A percentile compares a stretch with the other conserved stretches of the same genome.
Evolutionary conservation across 176 grass and related monocot species (phyloP).

Genomic region (Eleusine indica): DNA sequence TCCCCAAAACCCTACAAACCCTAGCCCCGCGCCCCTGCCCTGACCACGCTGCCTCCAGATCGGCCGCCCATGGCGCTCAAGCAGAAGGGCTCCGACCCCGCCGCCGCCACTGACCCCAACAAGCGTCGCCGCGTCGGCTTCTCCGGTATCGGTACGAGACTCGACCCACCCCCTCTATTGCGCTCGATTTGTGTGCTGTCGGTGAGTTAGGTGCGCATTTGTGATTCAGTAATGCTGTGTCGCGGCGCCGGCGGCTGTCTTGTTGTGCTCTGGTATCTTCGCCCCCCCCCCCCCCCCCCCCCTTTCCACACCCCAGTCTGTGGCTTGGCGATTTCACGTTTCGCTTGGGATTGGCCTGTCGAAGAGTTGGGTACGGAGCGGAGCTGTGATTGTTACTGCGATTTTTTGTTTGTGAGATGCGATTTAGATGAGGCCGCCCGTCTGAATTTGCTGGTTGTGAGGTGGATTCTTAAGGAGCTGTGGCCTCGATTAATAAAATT

Average conservation of each 20-base stretch:
- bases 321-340: background rate
- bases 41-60: conserved; percentile 5
- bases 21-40: conserved; percentile 15
- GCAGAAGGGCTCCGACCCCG: conserved; percentile 56
- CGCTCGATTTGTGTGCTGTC: background rate
- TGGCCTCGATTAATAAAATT: no score
- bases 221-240: background rate
- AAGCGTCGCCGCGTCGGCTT: conserved; percentile 93
- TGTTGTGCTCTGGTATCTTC: background rate
- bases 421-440: background rate
- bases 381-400: background rate
- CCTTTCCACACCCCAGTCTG: background rate
- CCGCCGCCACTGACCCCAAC: conserved; percentile 49
- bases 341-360: background rate
- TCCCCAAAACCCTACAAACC: conserved; percentile 44
- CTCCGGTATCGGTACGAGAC: conserved; percentile 59
- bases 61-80: conserved; percentile 77
- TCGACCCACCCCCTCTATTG: background rate
- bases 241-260: background rate
- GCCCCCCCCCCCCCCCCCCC: no score
- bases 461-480: no score
- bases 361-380: background rate
- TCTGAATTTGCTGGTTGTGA: background rate
- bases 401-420: background rate
- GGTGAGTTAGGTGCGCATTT: background rate